Conservation (phyloP, 345 rosid genomes). For the Sisymbrium altissimum region DNA sequence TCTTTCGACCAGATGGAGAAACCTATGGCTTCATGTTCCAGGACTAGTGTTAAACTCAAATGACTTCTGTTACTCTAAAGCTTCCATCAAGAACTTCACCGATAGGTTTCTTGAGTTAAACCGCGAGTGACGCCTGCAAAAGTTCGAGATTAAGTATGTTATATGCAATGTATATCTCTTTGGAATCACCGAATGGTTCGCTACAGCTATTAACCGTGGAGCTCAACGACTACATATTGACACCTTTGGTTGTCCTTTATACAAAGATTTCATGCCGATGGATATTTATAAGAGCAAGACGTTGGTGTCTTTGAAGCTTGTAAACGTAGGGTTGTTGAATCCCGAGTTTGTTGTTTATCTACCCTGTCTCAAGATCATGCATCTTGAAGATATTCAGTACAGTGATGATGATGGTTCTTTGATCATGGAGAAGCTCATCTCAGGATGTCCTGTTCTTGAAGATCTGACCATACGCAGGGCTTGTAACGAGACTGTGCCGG, state of each 20-base stretch:
- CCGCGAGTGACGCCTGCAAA: not conserved
- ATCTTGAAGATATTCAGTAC: not conserved
- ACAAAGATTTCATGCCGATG: not conserved
- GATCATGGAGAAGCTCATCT: not conserved
- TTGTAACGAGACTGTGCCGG: not conserved
- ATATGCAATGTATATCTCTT: not conserved
- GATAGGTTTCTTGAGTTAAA: not conserved
- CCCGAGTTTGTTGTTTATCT: not conserved
- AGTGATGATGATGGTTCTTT: not conserved
- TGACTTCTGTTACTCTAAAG: not conserved
- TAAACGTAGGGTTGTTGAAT: not conserved
- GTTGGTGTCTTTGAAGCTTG: constrained; percentile 9
- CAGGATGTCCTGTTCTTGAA: constrained; percentile 16
- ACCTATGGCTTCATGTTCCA: not conserved
- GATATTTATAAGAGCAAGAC: constrained; percentile 6
- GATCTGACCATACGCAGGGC: not conserved
- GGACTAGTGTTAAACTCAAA: not conserved
- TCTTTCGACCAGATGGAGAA: constrained; percentile 3
- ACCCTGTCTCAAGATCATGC: constrained; percentile 21
- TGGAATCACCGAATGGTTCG: not conserved
- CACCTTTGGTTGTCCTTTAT: not conserved
- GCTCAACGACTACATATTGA: not conserved
- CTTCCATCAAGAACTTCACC: not conserved
- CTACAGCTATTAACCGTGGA: not conserved
- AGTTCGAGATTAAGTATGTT: constrained; percentile 7